Base-by-base conservation (phyloP, 192 early-diverging fungal species). In the Spinellus fusiger region DNA sequence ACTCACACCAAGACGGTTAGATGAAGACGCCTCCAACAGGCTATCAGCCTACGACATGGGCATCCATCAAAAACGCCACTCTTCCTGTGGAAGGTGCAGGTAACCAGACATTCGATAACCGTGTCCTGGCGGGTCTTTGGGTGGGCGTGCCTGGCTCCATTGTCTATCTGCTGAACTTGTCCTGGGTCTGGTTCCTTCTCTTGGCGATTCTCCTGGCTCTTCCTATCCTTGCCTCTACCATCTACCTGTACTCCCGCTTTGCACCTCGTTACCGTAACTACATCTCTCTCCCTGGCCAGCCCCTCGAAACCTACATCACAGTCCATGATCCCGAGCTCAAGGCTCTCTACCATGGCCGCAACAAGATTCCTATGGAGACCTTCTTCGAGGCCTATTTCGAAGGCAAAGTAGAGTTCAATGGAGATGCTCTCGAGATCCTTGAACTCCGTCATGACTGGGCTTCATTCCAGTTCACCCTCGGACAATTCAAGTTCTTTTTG, bases 321-420 rank as follows among this genome's bases (percentile, higher is more conserved):
- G 88, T 98, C 77, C 83, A 91, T 72, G 90, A 94, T 66, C 77
- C 84, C 57, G 79, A 75, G 37, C 84, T 96, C 56, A 80, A 82
- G 71, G 75, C 80, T 35, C 66, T 74, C 59, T 97, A 93, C 85
- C 62, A 75, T 38, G 89, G 86, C 58, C 71, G 68, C 49, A 87
- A 78, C 76, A 93, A 93, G 82, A 97, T 98, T 62, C 94, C 96
- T 49, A 97, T 97, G 88, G 96, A 96, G 73, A 86, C 86, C 51
- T 96, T 95, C 77, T 98, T 96, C 61, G 96, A 98, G 71, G 85
- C 84, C 64, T 98, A 96, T 82, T 94, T 98, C 83, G 93, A 92
- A 68, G 91, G 84, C 31, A 89, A 95, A 80, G 93, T 98, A 59
- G 96, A 98, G 67, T 76, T 96, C 58, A 91, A 81, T 51, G 85